Evolutionary conservation across 2,329 filamentous ascomycete species (phyloP).

Genomic region (Penicillium sp.): DNA sequence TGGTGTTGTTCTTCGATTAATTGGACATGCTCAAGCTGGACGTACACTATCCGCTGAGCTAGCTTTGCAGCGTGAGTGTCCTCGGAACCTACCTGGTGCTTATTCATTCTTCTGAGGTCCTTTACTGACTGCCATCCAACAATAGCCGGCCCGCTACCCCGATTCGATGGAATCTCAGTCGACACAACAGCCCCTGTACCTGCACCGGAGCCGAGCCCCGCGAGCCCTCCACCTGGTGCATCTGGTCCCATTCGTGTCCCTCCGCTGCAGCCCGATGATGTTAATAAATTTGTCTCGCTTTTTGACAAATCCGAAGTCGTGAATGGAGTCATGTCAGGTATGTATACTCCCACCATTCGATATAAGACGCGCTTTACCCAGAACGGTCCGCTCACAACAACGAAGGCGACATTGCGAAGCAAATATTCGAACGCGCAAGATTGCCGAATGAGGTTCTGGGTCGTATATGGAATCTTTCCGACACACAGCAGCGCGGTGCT

Average conservation of each 20-base stretch:
- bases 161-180: slow-evolving; percentile 76
- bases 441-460: slow-evolving; percentile 87
- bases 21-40: slow-evolving; percentile 91
- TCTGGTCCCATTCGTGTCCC: slow-evolving; percentile 79
- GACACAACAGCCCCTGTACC: slow-evolving; percentile 47
- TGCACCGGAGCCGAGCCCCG: slow-evolving; percentile 53
- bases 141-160: slow-evolving; percentile 76
- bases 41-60: slow-evolving; percentile 78
- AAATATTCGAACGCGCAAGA: slow-evolving; percentile 91
- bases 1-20: slow-evolving; percentile 86
- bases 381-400: background rate
- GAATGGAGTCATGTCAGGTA: slow-evolving; percentile 72
- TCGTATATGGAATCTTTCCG: slow-evolving; percentile 93
- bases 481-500: slow-evolving; percentile 87
- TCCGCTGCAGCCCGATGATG: slow-evolving; percentile 83
- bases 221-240: slow-evolving; percentile 47
- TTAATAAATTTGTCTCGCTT: slow-evolving; percentile 80
- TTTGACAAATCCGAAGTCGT: slow-evolving; percentile 87
- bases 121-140: slow-evolving; percentile 8
- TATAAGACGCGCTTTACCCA: too few relatives aligned
- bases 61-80: slow-evolving; percentile 68
- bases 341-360: background rate
- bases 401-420: slow-evolving; percentile 78
- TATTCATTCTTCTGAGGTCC: background rate
- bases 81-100: background rate